Evolutionary conservation across 257 asterid species (phyloP).

Genomic region (Ballota nigra): DNA sequence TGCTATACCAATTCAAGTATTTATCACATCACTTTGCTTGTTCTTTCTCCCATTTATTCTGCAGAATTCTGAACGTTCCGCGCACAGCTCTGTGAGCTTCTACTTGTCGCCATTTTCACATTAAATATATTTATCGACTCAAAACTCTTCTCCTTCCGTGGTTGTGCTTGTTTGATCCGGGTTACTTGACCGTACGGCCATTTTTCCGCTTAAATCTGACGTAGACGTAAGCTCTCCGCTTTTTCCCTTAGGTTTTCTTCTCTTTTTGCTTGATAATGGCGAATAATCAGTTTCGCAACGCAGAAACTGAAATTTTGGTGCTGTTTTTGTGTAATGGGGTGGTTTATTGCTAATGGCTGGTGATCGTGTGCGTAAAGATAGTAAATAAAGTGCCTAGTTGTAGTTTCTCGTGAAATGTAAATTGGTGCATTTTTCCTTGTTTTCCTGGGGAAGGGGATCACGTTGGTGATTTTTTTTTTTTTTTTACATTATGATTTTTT

Average conservation of each 20-base stretch:
- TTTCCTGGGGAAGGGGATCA: background rate
- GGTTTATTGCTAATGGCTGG: slow-evolving; percentile 6
- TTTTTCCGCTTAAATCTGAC: background rate
- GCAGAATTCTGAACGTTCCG: background rate
- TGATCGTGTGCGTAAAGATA: background rate
- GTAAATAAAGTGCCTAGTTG: background rate
- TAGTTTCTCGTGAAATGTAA: background rate
- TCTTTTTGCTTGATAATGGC: background rate
- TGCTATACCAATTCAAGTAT: background rate
- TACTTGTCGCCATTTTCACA: background rate
- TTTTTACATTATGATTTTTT: background rate
- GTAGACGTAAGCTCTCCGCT: background rate
- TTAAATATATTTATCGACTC: background rate
- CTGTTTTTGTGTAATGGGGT: background rate
- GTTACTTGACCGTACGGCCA: background rate
- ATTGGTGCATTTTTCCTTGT: background rate
- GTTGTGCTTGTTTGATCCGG: background rate
- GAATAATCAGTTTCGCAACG: background rate
- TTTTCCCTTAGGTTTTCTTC: background rate
- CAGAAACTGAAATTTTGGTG: background rate
- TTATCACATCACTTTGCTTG: background rate
- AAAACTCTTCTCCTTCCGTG: background rate
- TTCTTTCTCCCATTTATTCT: background rate
- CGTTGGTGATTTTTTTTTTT: background rate
- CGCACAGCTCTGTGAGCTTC: background rate